Percentiles rank a stretch among this genome's conserved stretches.
These are phyloP conservation scores for Candida sp. DNA, from an alignment of 1,139 yeast species.

Conservation along the genomic window DNA sequence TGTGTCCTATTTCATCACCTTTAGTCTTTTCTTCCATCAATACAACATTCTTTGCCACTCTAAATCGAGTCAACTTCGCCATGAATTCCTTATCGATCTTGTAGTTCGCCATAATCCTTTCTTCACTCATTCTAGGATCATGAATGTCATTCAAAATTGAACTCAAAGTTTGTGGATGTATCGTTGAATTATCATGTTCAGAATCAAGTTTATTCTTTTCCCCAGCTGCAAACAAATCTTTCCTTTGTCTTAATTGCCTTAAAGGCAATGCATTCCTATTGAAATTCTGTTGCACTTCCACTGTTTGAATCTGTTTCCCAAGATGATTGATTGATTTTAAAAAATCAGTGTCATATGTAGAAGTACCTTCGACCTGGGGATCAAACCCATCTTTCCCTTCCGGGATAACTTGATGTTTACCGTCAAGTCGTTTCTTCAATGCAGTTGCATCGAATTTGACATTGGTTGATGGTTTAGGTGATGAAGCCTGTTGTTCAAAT, in stretches of 20 bases:
- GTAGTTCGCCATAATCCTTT: slow-evolving; percentile 27
- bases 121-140: slow-evolving; percentile 24
- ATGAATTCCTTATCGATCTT: slow-evolving; percentile 25
- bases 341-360: slow-evolving; percentile 22
- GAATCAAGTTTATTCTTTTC: slow-evolving; percentile 13
- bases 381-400: slow-evolving; percentile 44
- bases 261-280: slow-evolving; percentile 23
- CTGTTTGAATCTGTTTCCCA: slow-evolving; percentile 35
- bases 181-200: slow-evolving; percentile 20
- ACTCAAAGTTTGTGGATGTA: slow-evolving; percentile 35
- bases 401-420: slow-evolving; percentile 12
- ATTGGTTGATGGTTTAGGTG: background rate
- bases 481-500: slow-evolving; percentile 1
- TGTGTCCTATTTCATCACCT: slow-evolving; percentile 33
- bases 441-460: slow-evolving; percentile 16
- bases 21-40: slow-evolving; percentile 31
- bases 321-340: slow-evolving; percentile 29
- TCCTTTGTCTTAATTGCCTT: slow-evolving; percentile 31
- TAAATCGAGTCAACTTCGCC: slow-evolving; percentile 24
- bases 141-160: slow-evolving; percentile 32
- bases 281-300: slow-evolving; percentile 14
- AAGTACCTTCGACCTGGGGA: slow-evolving; percentile 30
- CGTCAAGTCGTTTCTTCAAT: slow-evolving; percentile 16
- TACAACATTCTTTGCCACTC: slow-evolving; percentile 30
- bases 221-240: slow-evolving; percentile 25